phyloP scores from a whole-genome alignment of 1,284 basidiomycete genomes.

The Tylopilus sp. region DNA sequence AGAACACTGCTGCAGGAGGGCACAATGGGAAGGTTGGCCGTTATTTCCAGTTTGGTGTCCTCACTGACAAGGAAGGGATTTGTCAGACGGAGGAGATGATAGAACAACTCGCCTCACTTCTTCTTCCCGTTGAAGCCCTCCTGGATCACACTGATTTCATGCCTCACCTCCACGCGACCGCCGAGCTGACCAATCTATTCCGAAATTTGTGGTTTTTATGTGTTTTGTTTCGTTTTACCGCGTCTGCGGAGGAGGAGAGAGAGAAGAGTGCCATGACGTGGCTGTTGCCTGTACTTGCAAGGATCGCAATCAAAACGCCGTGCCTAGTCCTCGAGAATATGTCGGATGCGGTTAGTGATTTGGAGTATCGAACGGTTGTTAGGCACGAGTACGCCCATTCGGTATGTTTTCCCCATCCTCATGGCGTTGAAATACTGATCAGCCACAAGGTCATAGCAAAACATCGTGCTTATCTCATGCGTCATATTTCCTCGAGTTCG shows the following conservation, averaged over 20 bases:
- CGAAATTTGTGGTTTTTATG: constrained; percentile 95
- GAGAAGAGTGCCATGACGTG: constrained; percentile 67
- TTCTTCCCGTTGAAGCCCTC: constrained; percentile 88
- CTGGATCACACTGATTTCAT: constrained; percentile 75
- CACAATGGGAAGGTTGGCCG: constrained; percentile 57
- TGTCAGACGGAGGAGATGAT: constrained; percentile 79
- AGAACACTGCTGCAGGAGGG: constrained; percentile 69
- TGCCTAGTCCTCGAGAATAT: constrained; percentile 79
- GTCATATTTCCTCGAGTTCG: constrained; percentile 66
- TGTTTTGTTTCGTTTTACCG: constrained; percentile 74
- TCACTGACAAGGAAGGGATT: constrained; percentile 10
- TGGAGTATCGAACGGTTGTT: constrained; percentile 93
- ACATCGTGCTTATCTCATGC: constrained; percentile 63
- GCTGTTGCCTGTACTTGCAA: constrained; percentile 71
- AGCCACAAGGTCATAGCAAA: constrained; percentile 56
- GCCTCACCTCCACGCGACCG: constrained; percentile 55
- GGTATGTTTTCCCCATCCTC: constrained; percentile 37
- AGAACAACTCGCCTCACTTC: constrained; percentile 78
- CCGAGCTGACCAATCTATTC: constrained; percentile 78
- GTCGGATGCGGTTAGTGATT: constrained; percentile 82
- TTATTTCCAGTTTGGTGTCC: constrained; percentile 2
- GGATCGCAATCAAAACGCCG: constrained; percentile 88
- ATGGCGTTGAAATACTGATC: constrained; percentile 1
- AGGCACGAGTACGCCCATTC: constrained; percentile 83
- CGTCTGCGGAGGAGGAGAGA: constrained; percentile 39